phyloP scores from a whole-genome alignment of 1,139 yeast genomes.

The Debaryomyces singareniensis region DNA sequence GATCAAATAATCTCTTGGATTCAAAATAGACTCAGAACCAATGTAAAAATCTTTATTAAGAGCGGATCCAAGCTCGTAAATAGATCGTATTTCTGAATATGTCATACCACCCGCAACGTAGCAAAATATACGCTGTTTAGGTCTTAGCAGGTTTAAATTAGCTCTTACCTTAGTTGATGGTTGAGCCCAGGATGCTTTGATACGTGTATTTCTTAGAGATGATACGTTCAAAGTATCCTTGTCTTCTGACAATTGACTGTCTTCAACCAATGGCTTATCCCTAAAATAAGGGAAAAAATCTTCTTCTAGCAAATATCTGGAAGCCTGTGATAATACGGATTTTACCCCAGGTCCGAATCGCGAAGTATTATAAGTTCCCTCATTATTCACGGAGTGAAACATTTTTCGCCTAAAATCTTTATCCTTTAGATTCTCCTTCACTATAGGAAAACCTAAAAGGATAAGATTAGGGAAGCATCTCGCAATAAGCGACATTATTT shows the following conservation, averaged over 20 bases:
- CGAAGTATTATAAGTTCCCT: constrained; percentile 65
- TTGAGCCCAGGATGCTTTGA: constrained; percentile 79
- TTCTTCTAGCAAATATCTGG: constrained; percentile 46
- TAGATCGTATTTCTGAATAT: constrained; percentile 70
- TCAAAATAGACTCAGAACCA: constrained; percentile 75
- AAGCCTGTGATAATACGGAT: constrained; percentile 45
- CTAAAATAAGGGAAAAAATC: constrained; percentile 67
- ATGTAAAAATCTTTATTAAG: constrained; percentile 70
- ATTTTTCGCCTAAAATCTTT: constrained; percentile 35
- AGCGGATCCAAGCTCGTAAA: constrained; percentile 60
- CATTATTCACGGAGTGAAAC: constrained; percentile 63
- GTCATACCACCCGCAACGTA: constrained; percentile 91
- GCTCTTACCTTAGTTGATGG: constrained; percentile 28
- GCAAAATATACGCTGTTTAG: constrained; percentile 67
- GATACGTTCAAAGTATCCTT: constrained; percentile 10
- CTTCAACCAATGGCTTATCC: constrained; percentile 66
- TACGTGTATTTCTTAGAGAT: constrained; percentile 65
- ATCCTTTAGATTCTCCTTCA: constrained; percentile 44
- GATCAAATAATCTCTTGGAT: constrained; percentile 52
- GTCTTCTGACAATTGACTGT: constrained; percentile 21
- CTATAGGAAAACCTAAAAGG: constrained; percentile 58
- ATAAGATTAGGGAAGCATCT: constrained; percentile 60
- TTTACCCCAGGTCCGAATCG: constrained; percentile 71
- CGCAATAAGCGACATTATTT: constrained; percentile 39
- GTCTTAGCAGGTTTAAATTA: constrained; percentile 18